Conservation (phyloP, 768 basidiomycete genomes). For the Rhodosporidiobolus odoratus region DNA sequence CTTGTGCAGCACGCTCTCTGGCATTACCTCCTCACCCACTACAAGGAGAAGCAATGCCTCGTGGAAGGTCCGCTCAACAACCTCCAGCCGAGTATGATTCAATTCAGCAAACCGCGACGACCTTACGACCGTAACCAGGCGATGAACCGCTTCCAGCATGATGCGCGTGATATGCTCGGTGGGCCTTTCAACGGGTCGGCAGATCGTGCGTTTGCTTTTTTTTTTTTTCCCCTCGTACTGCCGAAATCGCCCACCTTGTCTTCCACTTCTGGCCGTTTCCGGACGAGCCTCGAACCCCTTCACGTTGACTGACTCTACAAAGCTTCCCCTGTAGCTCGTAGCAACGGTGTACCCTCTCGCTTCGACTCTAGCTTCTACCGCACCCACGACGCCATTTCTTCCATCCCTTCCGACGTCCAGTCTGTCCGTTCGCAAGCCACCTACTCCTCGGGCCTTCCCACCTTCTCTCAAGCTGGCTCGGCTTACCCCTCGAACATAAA, state of each 20-base stretch:
- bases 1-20: slow-evolving; percentile 80
- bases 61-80: slow-evolving; percentile 97
- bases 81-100: slow-evolving; percentile 96
- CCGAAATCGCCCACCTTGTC: neutral
- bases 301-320: slow-evolving; percentile 54
- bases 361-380: slow-evolving; percentile 95
- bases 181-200: slow-evolving; percentile 16
- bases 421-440: slow-evolving; percentile 95
- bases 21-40: slow-evolving; percentile 96
- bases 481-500: slow-evolving; percentile 53
- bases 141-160: slow-evolving; percentile 87
- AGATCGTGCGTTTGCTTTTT: slow-evolving; percentile 28
- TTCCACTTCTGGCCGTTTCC: neutral
- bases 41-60: slow-evolving; percentile 88
- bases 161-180: slow-evolving; percentile 68
- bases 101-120: slow-evolving; percentile 94
- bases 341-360: slow-evolving; percentile 84
- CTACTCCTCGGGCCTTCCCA: slow-evolving; percentile 83
- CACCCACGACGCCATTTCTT: slow-evolving; percentile 85
- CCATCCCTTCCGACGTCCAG: slow-evolving; percentile 91
- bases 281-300: too few species aligned
- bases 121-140: slow-evolving; percentile 84
- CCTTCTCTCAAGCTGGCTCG: slow-evolving; percentile 64
- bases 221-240: neutral
- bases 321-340: slow-evolving; percentile 51